A percentile compares a stretch with the other conserved stretches of the same genome.
These are phyloP conservation scores for Yamadazyma olivae DNA, from an alignment of 805 yeast genomes.

Conservation along the genomic window DNA sequence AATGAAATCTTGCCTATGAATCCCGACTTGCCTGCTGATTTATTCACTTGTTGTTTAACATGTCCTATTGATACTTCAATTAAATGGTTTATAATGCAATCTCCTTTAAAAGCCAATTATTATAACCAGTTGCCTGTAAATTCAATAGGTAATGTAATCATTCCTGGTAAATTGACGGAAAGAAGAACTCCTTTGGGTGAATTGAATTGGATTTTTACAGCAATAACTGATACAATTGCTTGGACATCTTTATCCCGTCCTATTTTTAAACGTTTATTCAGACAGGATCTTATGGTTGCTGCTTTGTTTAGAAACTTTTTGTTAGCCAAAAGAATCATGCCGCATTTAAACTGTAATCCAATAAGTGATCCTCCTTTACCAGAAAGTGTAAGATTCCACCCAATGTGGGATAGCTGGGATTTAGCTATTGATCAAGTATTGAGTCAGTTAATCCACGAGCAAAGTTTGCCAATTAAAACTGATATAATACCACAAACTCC, in stretches of 20 bases:
- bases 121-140: slow-evolving; percentile 45
- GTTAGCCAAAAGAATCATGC: slow-evolving; percentile 91
- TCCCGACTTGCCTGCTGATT: slow-evolving; percentile 93
- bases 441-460: slow-evolving; percentile 56
- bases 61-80: slow-evolving; percentile 94
- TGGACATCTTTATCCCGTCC: slow-evolving; percentile 92
- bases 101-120: slow-evolving; percentile 56
- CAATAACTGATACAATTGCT: slow-evolving; percentile 96
- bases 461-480: background rate
- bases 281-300: slow-evolving; percentile 96
- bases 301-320: slow-evolving; percentile 91
- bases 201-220: slow-evolving; percentile 95
- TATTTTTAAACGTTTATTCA: slow-evolving; percentile 80
- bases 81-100: slow-evolving; percentile 86
- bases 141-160: slow-evolving; percentile 55
- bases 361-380: slow-evolving; percentile 92
- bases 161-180: slow-evolving; percentile 90
- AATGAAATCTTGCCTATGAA: slow-evolving; percentile 87
- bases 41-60: slow-evolving; percentile 92
- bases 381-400: slow-evolving; percentile 71
- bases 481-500: slow-evolving; percentile 1
- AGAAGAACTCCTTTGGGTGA: slow-evolving; percentile 95
- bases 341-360: slow-evolving; percentile 89
- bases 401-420: slow-evolving; percentile 99
- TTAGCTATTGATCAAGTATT: slow-evolving; percentile 93